These are phyloP conservation scores for Nicotiana benthamiana DNA, from an alignment of 257 asterid genomes.

Conservation along the genomic window DNA sequence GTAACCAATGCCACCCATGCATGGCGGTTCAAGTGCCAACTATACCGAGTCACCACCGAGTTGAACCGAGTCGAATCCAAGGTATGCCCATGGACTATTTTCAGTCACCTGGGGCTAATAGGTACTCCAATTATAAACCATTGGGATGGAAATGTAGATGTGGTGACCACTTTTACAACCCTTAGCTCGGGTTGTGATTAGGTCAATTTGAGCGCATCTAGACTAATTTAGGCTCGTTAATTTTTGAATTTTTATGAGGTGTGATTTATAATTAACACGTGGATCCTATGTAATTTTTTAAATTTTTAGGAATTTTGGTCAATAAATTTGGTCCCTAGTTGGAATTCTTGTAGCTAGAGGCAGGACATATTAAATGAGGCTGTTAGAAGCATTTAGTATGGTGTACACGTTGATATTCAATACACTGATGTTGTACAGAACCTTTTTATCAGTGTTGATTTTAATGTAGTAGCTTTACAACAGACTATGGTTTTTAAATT, in stretches of 20 bases:
- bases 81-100: conserved; percentile 24
- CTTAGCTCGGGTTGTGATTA: conserved; percentile 16
- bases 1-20: conserved; percentile 97
- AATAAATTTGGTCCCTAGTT: neutral
- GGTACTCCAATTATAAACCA: conserved; percentile 99
- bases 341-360: neutral
- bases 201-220: neutral
- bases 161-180: conserved; percentile 67
- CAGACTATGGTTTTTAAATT: neutral
- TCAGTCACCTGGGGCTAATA: conserved; percentile 34
- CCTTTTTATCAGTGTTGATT: neutral
- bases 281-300: neutral
- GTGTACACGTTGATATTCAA: conserved; percentile 17
- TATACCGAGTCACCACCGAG: conserved; percentile 42
- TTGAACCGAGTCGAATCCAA: conserved; percentile 10
- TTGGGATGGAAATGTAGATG: conserved; percentile 98
- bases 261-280: neutral
- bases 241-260: neutral
- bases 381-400: conserved; percentile 18
- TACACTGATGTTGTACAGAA: conserved; percentile 14
- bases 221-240: neutral
- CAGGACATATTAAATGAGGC: conserved; percentile 15
- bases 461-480: neutral
- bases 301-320: neutral
- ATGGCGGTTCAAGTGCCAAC: conserved; percentile 87